Evolutionary conservation across 2,329 filamentous ascomycete genomes (phyloP).

Genomic region (Polytolypa hystricis): DNA sequence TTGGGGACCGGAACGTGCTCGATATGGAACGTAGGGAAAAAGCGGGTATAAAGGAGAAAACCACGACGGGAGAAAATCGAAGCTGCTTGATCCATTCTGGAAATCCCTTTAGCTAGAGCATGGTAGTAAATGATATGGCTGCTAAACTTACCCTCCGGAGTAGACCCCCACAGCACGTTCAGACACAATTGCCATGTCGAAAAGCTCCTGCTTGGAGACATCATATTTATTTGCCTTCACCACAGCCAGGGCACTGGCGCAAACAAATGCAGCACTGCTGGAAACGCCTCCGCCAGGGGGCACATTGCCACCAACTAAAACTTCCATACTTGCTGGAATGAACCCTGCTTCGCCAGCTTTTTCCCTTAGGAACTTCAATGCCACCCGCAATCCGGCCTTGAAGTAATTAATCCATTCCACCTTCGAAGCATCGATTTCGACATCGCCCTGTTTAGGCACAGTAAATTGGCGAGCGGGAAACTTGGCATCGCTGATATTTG

Average conservation of each 20-base stretch:
- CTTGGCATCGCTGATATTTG: constrained; percentile 64
- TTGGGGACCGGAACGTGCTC: constrained; percentile 71
- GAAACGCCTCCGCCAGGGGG: constrained; percentile 86
- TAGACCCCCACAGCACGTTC: constrained; percentile 93
- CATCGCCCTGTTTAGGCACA: constrained; percentile 48
- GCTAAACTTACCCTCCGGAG: constrained; percentile 63
- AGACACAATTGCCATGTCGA: constrained; percentile 86
- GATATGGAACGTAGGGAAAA: constrained; percentile 66
- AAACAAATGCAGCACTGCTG: constrained; percentile 89
- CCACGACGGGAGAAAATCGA: constrained; percentile 86
- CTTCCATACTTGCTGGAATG: constrained; percentile 65
- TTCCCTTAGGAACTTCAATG: constrained; percentile 60
- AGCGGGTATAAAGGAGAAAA: constrained; percentile 80
- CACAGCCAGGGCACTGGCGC: constrained; percentile 76
- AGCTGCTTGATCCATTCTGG: constrained; percentile 90
- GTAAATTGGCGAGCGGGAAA: constrained; percentile 68
- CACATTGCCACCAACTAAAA: constrained; percentile 83
- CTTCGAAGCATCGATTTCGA: constrained; percentile 73
- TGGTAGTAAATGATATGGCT: neutral
- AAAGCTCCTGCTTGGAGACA: constrained; percentile 83
- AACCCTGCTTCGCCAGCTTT: constrained; percentile 53
- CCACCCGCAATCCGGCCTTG: constrained; percentile 78
- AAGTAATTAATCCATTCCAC: constrained; percentile 99
- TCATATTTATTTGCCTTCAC: constrained; percentile 73
- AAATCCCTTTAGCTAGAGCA: constrained; percentile 14